Evolutionary conservation across 108 stramenopile genomes (phyloP), one percentile per base, ranked within the genome.

Genomic region (Craspedostauros australis): DNA sequence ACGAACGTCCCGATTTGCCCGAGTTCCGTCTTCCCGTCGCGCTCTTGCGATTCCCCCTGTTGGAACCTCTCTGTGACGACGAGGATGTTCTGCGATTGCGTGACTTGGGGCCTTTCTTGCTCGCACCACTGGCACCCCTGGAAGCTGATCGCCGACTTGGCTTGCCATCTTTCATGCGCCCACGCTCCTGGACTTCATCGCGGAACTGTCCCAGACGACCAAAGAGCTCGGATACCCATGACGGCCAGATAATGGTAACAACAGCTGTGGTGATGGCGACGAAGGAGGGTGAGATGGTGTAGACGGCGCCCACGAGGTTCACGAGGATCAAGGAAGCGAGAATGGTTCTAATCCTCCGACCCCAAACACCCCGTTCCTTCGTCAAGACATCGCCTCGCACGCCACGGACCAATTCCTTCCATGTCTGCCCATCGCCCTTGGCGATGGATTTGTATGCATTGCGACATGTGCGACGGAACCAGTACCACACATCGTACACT

Each of bases 291-390:
- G 77, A 71, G 23, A 70, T 28, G 14, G 68, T 46, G 64, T 76
- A 83, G 9, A 78, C 16, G 8, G 76, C 74, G 9, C 81, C 81
- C 14, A 46, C 30, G 14, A 70, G 20, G 46, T 75, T 69, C 11
- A 75, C 53, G 1, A 31, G 41, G 8, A 65, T 47, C 19, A 74
- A 15, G 3, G 72, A 62, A 8, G 53, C 63, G 4, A 68, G 19
- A 11, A 62, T 55, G 11, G 75, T 56, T 7, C 66, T 73, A 21
- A 67, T 22, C 21, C 76, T 32, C 16, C 50, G 43, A 14, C 37
- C 31, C 3, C 63, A 9, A 9, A 41, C 31, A 9, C 50, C 68
- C 38, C 26, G 18, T 11, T 4, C 22, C 34, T 53, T 47, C 22
- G 27, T 39, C 32, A 16, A n/a, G 32, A 75, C n/a, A 8, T 70